Base-by-base conservation (phyloP, 805 yeast genomes). In the Metschnikowia similis region DNA sequence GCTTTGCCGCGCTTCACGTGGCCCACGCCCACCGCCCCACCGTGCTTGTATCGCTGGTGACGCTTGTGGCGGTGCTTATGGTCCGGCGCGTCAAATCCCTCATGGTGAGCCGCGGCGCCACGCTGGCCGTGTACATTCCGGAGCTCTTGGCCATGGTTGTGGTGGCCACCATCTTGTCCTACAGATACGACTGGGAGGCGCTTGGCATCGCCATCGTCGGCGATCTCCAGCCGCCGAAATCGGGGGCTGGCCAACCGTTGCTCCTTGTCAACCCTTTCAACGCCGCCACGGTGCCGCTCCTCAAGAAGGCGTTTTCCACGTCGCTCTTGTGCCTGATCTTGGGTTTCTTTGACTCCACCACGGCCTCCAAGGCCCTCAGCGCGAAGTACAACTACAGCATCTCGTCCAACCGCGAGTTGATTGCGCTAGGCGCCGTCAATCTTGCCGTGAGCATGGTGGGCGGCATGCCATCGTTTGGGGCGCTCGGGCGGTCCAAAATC, bases 391-490 rank as follows among this genome's bases (percentile, higher is more conserved):
- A 68, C 58, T 68, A 64, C 52, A 58, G 60, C 32, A 67, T 66
- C 6, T 61, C 67, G 4, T 57, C 70, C 28, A 68, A 68, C 50
- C 56, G 71, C 8, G 72, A 68, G 45, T 56, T 68, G 31, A 58
- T 67, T 35, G 72, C 72, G 4, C 55, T 68, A 29, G 72, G 72
- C 1, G 52, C 59, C 4, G 57, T 65, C 16, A 68, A 68, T 48
- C 48, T 66, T 21, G 58, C 64, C 2, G 60, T 64, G 28, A 52
- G 67, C 14, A 52, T 66, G 29, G 55, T 66, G 17, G 66, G 71
- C 27, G 72, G 70, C 1, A 51, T 68, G 14, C 72, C 72, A 8
- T 62, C 70, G 6, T 68, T 67, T 53, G 72, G 72, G 1, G 71
- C 71, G 0, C 59, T 68, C 44, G 72, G 72, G 10, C 57, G 72